These are phyloP conservation scores for Glaciozyma antarctica DNA, from an alignment of 768 basidiomycete genomes.

Conservation along the genomic window DNA sequence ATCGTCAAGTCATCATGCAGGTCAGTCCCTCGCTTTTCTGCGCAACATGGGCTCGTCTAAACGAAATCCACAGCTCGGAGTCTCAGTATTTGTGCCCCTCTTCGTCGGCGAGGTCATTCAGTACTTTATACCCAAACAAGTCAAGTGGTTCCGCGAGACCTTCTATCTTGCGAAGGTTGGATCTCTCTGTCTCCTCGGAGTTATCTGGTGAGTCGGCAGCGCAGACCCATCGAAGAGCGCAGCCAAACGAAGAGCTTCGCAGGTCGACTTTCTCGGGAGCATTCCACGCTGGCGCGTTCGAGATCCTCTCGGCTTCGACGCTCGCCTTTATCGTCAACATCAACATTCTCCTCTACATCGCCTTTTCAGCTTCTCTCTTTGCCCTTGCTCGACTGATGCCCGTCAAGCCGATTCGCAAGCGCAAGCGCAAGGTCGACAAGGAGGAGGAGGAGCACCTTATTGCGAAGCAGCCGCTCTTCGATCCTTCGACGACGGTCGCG, in stretches of 20 bases:
- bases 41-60: slow-evolving; percentile 11
- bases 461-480: slow-evolving; percentile 5
- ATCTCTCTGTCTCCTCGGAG: slow-evolving; percentile 33
- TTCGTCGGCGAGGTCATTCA: slow-evolving; percentile 37
- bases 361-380: slow-evolving; percentile 7
- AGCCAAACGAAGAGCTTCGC: slow-evolving; percentile 5
- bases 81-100: slow-evolving; percentile 37
- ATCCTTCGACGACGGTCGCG: slow-evolving; percentile 11
- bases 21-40: slow-evolving; percentile 25
- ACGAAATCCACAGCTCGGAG: slow-evolving; percentile 30
- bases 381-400: slow-evolving; percentile 14
- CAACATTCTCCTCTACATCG: slow-evolving; percentile 8
- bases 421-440: neutral
- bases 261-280: slow-evolving; percentile 32
- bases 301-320: slow-evolving; percentile 26
- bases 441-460: neutral
- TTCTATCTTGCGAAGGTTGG: slow-evolving; percentile 35
- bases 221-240: slow-evolving; percentile 1
- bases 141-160: slow-evolving; percentile 27
- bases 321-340: slow-evolving; percentile 13
- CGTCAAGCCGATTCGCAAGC: neutral
- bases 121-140: slow-evolving; percentile 31
- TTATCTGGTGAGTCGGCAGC: slow-evolving; percentile 33
- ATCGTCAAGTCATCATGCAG: slow-evolving; percentile 35
- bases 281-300: slow-evolving; percentile 34